Conservation (phyloP, 192 early-diverging fungal species). For the Rhizoclosmatium globosum region DNA sequence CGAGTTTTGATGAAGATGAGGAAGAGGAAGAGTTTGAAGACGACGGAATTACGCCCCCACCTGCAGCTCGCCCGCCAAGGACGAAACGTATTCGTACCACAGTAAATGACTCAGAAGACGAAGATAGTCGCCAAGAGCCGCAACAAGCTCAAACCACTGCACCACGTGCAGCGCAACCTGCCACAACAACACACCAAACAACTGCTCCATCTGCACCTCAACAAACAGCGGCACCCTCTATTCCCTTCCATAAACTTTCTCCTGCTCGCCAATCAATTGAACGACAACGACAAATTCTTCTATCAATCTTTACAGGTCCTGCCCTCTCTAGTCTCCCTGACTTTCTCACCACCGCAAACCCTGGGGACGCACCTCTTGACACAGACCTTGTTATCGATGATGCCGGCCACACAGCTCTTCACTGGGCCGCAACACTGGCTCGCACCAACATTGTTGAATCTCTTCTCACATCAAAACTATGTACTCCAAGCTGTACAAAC, state of each 20-base stretch:
- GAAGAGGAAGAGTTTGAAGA: background rate
- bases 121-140: background rate
- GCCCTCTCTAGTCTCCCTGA: constrained; percentile 74
- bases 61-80: background rate
- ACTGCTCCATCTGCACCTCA: no score
- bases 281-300: constrained; percentile 76
- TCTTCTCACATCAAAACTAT: constrained; percentile 78
- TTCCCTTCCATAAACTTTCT: background rate
- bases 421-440: constrained; percentile 95
- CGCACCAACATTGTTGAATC: constrained; percentile 77
- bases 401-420: constrained; percentile 92
- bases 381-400: constrained; percentile 91
- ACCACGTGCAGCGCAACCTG: no score
- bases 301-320: constrained; percentile 81
- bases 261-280: constrained; percentile 43
- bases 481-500: constrained; percentile 73
- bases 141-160: background rate
- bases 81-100: constrained; percentile 1
- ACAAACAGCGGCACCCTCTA: no score
- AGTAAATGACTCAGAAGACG: constrained; percentile 9
- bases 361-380: constrained; percentile 51
- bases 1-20: constrained; percentile 21
- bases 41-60: background rate
- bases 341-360: constrained; percentile 40
- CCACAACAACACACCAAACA: no score